A percentile compares a stretch with the other conserved stretches of the same genome.
Conservation (phyloP, 805 yeast species). For the Candida insectorum region DNA sequence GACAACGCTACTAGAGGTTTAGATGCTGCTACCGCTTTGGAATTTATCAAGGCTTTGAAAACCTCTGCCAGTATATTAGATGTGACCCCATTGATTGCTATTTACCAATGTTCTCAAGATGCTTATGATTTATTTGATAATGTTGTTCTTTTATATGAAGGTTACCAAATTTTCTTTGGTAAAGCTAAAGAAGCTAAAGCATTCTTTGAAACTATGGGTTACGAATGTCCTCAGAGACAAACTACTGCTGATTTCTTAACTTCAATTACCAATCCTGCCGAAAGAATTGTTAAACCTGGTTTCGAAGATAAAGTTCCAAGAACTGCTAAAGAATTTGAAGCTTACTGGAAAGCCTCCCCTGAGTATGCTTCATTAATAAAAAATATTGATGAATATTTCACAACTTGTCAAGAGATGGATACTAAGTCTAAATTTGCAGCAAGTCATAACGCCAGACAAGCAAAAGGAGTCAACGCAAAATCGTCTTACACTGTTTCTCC, state of each 20-base stretch:
- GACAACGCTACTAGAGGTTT: constrained; percentile 83
- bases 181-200: constrained; percentile 39
- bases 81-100: constrained; percentile 56
- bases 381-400: constrained; percentile 42
- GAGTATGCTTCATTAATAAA: constrained; percentile 40
- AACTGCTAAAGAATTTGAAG: constrained; percentile 55
- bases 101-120: constrained; percentile 48
- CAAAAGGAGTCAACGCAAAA: constrained; percentile 29
- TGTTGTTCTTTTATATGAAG: constrained; percentile 42
- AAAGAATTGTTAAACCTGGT: constrained; percentile 49
- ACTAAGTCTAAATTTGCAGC: constrained; percentile 19
- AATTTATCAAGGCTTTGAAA: constrained; percentile 66
- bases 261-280: constrained; percentile 66
- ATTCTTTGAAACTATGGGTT: constrained; percentile 59
- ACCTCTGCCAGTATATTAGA: constrained; percentile 49
- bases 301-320: constrained; percentile 50
- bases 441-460: constrained; percentile 34
- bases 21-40: constrained; percentile 80
- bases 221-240: constrained; percentile 57
- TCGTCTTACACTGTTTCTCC: constrained; percentile 44
- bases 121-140: constrained; percentile 48
- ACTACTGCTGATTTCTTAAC: constrained; percentile 67
- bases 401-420: constrained; percentile 14
- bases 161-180: constrained; percentile 47
- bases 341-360: constrained; percentile 56